Conservation (phyloP, 306 rosid species). For the Fagus crenata region DNA sequence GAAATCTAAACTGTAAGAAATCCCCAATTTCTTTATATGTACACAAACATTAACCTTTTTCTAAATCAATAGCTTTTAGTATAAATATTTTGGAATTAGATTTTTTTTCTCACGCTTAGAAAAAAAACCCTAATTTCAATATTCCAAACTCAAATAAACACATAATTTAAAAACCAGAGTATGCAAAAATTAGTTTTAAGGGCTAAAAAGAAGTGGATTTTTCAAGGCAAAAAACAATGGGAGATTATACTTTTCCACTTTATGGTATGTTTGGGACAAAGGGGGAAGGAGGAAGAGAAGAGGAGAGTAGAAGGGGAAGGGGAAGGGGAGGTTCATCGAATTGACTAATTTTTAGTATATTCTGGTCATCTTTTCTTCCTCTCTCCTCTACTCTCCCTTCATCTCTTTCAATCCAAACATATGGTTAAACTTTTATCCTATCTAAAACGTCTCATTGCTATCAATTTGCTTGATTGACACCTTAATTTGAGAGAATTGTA, state of each 20-base stretch:
- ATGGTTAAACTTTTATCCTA: too few species aligned
- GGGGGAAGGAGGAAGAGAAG: too few species aligned
- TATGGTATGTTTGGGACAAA: too few species aligned
- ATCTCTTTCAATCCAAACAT: too few species aligned
- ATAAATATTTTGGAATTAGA: slow-evolving; percentile 2
- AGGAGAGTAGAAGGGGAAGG: too few species aligned
- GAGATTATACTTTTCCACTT: background rate
- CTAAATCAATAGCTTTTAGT: background rate
- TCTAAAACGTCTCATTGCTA: too few species aligned
- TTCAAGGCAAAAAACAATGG: background rate
- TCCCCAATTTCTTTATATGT: slow-evolving; percentile 9
- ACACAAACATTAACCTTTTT: slow-evolving; percentile 1
- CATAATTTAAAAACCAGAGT: background rate
- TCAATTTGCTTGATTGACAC: too few species aligned
- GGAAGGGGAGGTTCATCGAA: too few species aligned
- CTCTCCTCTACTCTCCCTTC: too few species aligned
- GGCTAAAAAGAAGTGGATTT: background rate
- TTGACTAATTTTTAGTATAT: too few species aligned
- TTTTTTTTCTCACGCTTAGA: slow-evolving; percentile 1
- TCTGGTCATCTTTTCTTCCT: too few species aligned
- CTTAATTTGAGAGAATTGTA: too few species aligned
- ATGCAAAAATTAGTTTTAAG: background rate
- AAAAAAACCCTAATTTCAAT: background rate
- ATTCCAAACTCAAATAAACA: background rate
- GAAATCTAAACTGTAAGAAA: background rate